Evolutionary conservation across 2,329 filamentous ascomycete genomes (phyloP).

Genomic region (Nemania bipapillata): DNA sequence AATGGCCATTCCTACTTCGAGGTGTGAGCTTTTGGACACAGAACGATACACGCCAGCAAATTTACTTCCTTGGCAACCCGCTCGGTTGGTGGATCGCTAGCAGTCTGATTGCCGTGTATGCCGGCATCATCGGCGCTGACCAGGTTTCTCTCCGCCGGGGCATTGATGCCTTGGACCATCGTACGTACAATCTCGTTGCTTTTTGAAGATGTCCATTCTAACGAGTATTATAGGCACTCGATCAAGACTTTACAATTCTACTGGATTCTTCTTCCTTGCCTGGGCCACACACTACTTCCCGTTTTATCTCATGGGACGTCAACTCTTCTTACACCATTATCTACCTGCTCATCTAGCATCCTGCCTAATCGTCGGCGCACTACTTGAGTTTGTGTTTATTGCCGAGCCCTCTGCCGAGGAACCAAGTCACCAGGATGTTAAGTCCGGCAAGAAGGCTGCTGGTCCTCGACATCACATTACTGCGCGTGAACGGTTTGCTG

Average conservation of each 20-base stretch:
- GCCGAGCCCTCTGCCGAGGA: slow-evolving; percentile 77
- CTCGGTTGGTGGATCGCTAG: slow-evolving; percentile 97
- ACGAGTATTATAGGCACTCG: slow-evolving; percentile 73
- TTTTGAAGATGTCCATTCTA: slow-evolving; percentile 25
- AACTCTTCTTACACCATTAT: slow-evolving; percentile 98
- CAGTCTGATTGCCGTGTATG: slow-evolving; percentile 90
- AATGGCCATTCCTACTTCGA: slow-evolving; percentile 96
- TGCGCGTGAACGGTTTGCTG: slow-evolving; percentile 82
- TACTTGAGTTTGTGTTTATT: slow-evolving; percentile 96
- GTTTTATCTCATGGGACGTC: slow-evolving; percentile 97
- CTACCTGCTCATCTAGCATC: slow-evolving; percentile 93
- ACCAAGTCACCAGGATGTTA: slow-evolving; percentile 57
- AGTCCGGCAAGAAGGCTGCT: slow-evolving; percentile 60
- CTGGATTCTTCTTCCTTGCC: slow-evolving; percentile 97
- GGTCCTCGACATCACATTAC: slow-evolving; percentile 70
- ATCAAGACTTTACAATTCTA: slow-evolving; percentile 95
- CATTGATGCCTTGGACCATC: slow-evolving; percentile 89
- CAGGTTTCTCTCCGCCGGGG: slow-evolving; percentile 93
- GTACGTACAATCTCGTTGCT: slow-evolving; percentile 69
- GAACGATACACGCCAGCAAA: slow-evolving; percentile 92
- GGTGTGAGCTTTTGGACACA: slow-evolving; percentile 99
- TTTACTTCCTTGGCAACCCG: slow-evolving; percentile 98
- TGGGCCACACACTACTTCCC: slow-evolving; percentile 98
- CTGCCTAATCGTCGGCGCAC: slow-evolving; percentile 85
- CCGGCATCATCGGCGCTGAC: slow-evolving; percentile 89